Percentiles rank a stretch among this genome's conserved stretches.
Conservation (phyloP, 768 basidiomycete genomes). For the Mrakia blollopis region DNA sequence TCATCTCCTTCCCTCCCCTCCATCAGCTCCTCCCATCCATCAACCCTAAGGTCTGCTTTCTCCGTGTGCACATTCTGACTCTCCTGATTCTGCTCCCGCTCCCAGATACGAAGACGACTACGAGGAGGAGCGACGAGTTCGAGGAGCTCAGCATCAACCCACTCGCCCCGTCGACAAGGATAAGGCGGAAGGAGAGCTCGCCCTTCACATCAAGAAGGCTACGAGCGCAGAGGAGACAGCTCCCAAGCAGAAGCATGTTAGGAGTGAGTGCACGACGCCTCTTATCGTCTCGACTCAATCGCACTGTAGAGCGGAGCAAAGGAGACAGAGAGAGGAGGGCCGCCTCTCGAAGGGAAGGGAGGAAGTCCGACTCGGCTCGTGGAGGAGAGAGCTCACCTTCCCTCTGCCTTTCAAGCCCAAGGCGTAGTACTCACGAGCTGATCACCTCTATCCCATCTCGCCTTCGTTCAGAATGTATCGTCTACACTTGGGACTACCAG, state of each 20-base stretch:
- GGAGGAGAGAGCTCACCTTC: not conserved
- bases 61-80: not conserved
- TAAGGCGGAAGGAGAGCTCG: slow-evolving; percentile 90
- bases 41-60: not conserved
- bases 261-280: slow-evolving; percentile 60
- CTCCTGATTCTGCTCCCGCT: not conserved
- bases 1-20: not conserved
- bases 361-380: not conserved
- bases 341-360: not conserved
- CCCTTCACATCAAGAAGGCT: slow-evolving; percentile 96
- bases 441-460: not conserved
- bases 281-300: not conserved
- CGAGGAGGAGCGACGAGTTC: slow-evolving; percentile 28
- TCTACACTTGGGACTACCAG: slow-evolving; percentile 99
- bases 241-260: slow-evolving; percentile 98
- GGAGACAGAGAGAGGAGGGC: not conserved
- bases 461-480: slow-evolving; percentile 79
- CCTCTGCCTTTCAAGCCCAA: not conserved
- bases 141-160: slow-evolving; percentile 62
- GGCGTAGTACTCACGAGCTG: not conserved
- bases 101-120: slow-evolving; percentile 32
- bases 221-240: slow-evolving; percentile 91
- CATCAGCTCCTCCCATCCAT: not conserved
- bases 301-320: not conserved
- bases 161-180: slow-evolving; percentile 98